Evolutionary conservation across 805 yeast species (phyloP).

Genomic region (Isabelozyma rhagii): DNA sequence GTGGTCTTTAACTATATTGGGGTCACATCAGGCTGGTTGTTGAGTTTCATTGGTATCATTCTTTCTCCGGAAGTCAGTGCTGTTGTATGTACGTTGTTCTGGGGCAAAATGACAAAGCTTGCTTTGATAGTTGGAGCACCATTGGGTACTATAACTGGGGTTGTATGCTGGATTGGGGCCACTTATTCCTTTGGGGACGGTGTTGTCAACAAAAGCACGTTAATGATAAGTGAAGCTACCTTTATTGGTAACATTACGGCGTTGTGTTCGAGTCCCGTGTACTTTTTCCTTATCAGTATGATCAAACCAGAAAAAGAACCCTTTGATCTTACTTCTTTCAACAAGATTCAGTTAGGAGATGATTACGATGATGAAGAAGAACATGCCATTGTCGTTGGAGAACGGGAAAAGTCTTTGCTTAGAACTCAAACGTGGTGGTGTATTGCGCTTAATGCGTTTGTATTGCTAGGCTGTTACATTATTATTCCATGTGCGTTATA

Average conservation of each 20-base stretch:
- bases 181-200: conserved; percentile 17
- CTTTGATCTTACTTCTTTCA: conserved; percentile 20
- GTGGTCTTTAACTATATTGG: conserved; percentile 40
- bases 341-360: conserved; percentile 18
- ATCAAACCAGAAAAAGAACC: conserved; percentile 11
- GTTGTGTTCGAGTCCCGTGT: conserved; percentile 20
- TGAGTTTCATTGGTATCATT: conserved; percentile 37
- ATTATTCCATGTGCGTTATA: conserved; percentile 28
- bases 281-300: conserved; percentile 17
- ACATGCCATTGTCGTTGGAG: conserved; percentile 16
- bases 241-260: conserved; percentile 25
- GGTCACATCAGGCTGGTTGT: conserved; percentile 39
- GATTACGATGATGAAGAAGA: conserved; percentile 30
- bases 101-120: conserved; percentile 22
- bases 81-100: conserved; percentile 32
- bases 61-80: conserved; percentile 35
- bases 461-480: conserved; percentile 19
- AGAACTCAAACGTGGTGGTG: conserved; percentile 19
- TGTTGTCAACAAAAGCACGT: conserved; percentile 19
- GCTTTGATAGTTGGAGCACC: conserved; percentile 20
- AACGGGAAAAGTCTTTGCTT: conserved; percentile 14
- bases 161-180: conserved; percentile 30
- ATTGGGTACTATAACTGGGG: conserved; percentile 15
- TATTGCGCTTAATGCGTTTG: conserved; percentile 13
- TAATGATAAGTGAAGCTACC: conserved; percentile 15